These are phyloP conservation scores for Saccharum spontaneum DNA, from an alignment of 176 grass and related monocot genomes.

Conservation along the genomic window DNA sequence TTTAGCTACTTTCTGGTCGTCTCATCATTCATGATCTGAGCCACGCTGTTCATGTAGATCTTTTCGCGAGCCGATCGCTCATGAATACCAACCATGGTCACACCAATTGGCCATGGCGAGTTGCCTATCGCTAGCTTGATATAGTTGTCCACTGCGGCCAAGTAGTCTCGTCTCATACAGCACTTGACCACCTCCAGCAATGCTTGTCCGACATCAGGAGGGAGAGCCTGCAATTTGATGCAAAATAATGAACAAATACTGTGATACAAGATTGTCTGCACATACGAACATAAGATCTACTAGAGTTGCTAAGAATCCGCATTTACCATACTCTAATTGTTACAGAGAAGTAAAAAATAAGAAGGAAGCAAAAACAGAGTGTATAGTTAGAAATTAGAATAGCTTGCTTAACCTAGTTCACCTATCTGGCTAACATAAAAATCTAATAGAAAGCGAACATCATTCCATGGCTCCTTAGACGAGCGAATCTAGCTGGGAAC, in stretches of 20 bases:
- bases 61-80: slow-evolving; percentile 76
- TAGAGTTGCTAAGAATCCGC: too few species aligned
- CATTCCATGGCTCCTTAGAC: neutral
- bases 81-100: slow-evolving; percentile 89
- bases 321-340: too few species aligned
- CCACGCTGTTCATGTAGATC: slow-evolving; percentile 70
- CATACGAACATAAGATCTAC: too few species aligned
- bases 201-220: slow-evolving; percentile 48
- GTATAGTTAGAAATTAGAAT: neutral
- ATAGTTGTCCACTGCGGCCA: too few species aligned
- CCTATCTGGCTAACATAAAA: neutral
- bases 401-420: neutral
- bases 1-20: slow-evolving; percentile 74
- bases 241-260: neutral
- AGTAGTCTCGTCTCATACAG: slow-evolving; percentile 65
- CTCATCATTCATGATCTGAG: slow-evolving; percentile 89
- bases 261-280: too few species aligned
- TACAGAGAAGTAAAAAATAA: neutral
- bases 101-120: slow-evolving; percentile 77
- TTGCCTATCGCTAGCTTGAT: slow-evolving; percentile 23
- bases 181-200: slow-evolving; percentile 53
- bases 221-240: slow-evolving; percentile 25
- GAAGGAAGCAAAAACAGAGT: neutral
- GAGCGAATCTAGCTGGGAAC: too few species aligned
- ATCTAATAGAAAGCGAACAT: neutral